phyloP scores from a whole-genome alignment of 148 eudicot species.

The Rhododendron simsii region DNA sequence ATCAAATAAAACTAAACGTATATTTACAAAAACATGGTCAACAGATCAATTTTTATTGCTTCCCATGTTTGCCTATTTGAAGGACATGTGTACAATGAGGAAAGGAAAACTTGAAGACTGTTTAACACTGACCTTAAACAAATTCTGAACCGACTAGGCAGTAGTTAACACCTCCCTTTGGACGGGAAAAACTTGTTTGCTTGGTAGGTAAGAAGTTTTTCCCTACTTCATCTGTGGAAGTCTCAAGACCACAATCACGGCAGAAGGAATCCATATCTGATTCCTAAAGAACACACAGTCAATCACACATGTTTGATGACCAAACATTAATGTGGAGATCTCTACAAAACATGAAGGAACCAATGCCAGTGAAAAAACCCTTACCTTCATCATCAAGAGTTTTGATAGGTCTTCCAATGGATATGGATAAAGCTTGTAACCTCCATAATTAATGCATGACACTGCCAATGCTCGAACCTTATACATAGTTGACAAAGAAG shows the following conservation, averaged over 20 bases:
- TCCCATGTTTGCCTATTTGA: neutral
- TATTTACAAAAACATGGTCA: neutral
- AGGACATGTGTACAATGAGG: neutral
- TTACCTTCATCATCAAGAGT: conserved; percentile 73
- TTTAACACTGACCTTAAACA: conserved; percentile 20
- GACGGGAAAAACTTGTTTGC: conserved; percentile 60
- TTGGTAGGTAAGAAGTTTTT: conserved; percentile 57
- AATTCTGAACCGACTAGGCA: conserved; percentile 39
- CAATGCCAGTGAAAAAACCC: neutral
- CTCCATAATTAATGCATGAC: conserved; percentile 63
- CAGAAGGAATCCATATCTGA: conserved; percentile 70
- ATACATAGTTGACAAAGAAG: conserved; percentile 8
- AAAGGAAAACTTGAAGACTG: neutral
- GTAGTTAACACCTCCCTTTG: conserved; percentile 38
- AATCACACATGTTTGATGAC: neutral
- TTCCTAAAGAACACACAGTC: conserved; percentile 38
- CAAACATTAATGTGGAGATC: neutral
- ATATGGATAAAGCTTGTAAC: conserved; percentile 92
- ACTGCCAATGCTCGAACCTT: conserved; percentile 74
- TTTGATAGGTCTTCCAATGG: conserved; percentile 60
- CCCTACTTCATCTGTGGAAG: conserved; percentile 49
- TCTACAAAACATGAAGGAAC: conserved; percentile 2
- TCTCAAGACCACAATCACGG: conserved; percentile 70
- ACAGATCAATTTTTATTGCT: neutral
- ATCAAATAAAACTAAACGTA: neutral